These are phyloP conservation scores for Pseudogymnoascus sp. DNA, from an alignment of 2,329 filamentous ascomycete species.

Conservation along the genomic window DNA sequence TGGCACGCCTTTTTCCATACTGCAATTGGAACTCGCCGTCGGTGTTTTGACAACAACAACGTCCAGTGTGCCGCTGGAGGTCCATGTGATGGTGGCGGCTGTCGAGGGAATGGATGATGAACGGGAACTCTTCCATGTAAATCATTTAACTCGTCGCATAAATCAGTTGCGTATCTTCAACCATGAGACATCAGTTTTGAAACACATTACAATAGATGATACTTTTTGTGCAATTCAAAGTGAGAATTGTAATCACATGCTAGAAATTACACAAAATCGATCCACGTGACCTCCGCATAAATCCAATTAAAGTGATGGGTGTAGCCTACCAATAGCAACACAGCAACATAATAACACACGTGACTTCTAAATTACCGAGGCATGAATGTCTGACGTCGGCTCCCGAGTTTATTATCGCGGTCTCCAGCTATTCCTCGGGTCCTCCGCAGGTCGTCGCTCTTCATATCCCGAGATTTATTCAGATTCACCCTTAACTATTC, in stretches of 20 bases:
- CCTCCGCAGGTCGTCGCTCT: background rate
- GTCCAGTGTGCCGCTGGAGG: constrained; percentile 14
- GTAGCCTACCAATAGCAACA: background rate
- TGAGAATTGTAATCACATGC: constrained; percentile 1
- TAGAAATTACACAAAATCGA: background rate
- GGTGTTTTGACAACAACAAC: constrained; percentile 15
- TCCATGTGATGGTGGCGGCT: constrained; percentile 11
- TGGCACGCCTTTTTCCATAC: constrained; percentile 15
- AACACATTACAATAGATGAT: background rate
- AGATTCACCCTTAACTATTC: background rate
- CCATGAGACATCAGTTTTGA: background rate
- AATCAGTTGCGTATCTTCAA: background rate
- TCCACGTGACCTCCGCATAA: background rate
- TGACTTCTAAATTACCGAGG: constrained; percentile 4
- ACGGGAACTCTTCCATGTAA: background rate
- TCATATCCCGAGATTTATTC: background rate
- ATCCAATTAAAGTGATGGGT: background rate
- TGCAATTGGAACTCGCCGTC: constrained; percentile 12
- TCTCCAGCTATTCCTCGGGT: background rate
- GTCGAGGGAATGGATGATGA: constrained; percentile 14
- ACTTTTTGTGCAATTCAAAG: background rate
- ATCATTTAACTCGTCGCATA: background rate
- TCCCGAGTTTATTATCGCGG: constrained; percentile 6
- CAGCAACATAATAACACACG: background rate
- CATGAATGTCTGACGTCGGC: constrained; percentile 3